Evolutionary conservation across 1,139 yeast genomes (phyloP), one percentile per base, ranked within the genome.

Genomic region (Diutina sp.): DNA sequence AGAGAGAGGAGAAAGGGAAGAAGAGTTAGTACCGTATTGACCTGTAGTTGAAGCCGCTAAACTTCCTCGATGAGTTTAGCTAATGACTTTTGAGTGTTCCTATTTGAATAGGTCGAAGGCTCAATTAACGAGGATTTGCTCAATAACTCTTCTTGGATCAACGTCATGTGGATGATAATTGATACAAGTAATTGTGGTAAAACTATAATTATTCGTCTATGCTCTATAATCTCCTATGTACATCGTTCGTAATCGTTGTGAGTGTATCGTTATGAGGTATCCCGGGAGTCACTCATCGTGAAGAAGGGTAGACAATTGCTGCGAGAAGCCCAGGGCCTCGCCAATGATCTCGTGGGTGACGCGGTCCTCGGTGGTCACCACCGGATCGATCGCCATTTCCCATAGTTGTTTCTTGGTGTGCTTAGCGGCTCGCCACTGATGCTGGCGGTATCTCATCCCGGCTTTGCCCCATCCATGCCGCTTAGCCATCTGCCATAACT

Each of bases 401-500:
- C 51, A 47, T 4, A 16, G 11, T n/a, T 16, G 25, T 46, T 46
- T 18, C n/a, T 21, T 25, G 30, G 30, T 25, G 11, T 32, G 53
- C 14, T 35, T 35, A n/a, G 41, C 41, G 6, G 41, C 41, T 7
- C 41, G 41, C 41, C 41, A 35, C n/a, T 35, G 41, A 2, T 35
- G 41, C 41, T 35, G 41, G 6, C 41, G 41, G 21, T 32, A 32
- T 4, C n/a, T 4, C 53, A 50, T 7, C 28, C 44, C 44, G 25
- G 18, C 28, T 21, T 30, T 32, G 12, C 44, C 21, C 53, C 53
- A 50, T 11, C 28, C 32, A 8, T 32, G 61, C 57, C 72, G 72
- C 41, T 72, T 64, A 1, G 78, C 78, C 1, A 75, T 73, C 46
- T 58, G 59, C 58, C 68, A 70, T 1, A 76, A 58, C n/a, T 69